Evolutionary conservation across 345 rosid genomes (phyloP), one percentile per base, ranked within the genome.

Genomic region (Pugionium dolabratum): DNA sequence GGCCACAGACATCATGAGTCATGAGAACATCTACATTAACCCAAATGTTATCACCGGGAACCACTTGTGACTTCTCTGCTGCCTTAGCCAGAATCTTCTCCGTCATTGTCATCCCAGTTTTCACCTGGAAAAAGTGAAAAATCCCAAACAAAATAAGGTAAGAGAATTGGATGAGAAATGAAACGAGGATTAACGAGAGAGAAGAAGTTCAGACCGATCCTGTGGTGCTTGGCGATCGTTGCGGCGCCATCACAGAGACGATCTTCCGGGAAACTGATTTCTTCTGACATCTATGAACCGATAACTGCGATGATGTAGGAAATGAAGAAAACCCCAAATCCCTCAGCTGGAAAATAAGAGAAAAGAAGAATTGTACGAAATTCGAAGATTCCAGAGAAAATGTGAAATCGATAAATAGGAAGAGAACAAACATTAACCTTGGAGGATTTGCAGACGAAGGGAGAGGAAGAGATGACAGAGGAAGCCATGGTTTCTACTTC

Each of bases 1-100:
- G 95, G 31, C 98, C 98, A 54, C 90, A 89, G 49, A 91, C 95
- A 81, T 94, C 99, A 69, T 94, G 97, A 48, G 97, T 94, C 99
- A 90, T 94, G 80, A 94, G 77, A 37, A 84, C 66, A 82, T 94
- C 96, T 63, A 94, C 86, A 37, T 88, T 81, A 56, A 88, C 97
- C 99, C 97, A 94, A 42, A 84, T 86, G 70, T 94, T 94, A 64
- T 94, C 99, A 43, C 99, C 99, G 9, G 99, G 97, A 31, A 66
- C 72, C 76, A 90, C 78, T 49, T 76, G 82, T 5, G 89, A 50
- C 71, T 84, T 88, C 82, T 85, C 93, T 5, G 96, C 73, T 2
- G 97, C 93, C 76, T 79, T 87, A 3, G 97, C 88, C 45, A 94
- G 59, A 35, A 94, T 94, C 81, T 94, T 94, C 81, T 94, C 97